Conservation (phyloP, 345 rosid genomes). For the Trapa bicornis region DNA sequence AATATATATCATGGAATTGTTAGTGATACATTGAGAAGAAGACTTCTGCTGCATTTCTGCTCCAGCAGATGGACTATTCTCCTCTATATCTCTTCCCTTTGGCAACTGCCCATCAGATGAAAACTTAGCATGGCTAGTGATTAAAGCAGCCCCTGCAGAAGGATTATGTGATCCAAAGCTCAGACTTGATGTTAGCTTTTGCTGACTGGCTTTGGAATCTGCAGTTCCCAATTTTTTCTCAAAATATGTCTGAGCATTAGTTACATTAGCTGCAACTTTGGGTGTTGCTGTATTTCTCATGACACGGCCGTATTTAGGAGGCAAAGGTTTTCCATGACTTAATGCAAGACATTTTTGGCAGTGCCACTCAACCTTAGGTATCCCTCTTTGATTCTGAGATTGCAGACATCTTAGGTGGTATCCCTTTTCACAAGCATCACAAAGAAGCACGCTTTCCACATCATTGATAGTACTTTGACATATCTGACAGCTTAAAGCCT, state of each 20-base stretch:
- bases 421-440: constrained; percentile 93
- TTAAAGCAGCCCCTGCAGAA: constrained; percentile 20
- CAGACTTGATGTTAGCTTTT: constrained; percentile 29
- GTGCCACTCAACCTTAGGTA: constrained; percentile 88
- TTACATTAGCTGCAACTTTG: constrained; percentile 38
- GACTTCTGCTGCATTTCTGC: constrained; percentile 18
- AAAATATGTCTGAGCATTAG: constrained; percentile 32
- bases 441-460: constrained; percentile 62
- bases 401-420: constrained; percentile 78
- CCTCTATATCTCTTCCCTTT: constrained; percentile 16
- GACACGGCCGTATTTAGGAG: constrained; percentile 82
- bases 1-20: constrained; percentile 12
- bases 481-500: constrained; percentile 53
- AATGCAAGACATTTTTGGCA: constrained; percentile 61
- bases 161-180: constrained; percentile 21
- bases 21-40: constrained; percentile 15
- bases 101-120: constrained; percentile 20
- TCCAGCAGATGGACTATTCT: constrained; percentile 10
- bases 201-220: constrained; percentile 35
- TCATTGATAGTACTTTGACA: constrained; percentile 57
- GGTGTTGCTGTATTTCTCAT: constrained; percentile 42
- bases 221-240: constrained; percentile 39
- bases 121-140: constrained; percentile 13
- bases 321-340: constrained; percentile 72
- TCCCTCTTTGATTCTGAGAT: constrained; percentile 43